Conservation (phyloP, 108 stramenopile species). For the Skeletonema marinoi region DNA sequence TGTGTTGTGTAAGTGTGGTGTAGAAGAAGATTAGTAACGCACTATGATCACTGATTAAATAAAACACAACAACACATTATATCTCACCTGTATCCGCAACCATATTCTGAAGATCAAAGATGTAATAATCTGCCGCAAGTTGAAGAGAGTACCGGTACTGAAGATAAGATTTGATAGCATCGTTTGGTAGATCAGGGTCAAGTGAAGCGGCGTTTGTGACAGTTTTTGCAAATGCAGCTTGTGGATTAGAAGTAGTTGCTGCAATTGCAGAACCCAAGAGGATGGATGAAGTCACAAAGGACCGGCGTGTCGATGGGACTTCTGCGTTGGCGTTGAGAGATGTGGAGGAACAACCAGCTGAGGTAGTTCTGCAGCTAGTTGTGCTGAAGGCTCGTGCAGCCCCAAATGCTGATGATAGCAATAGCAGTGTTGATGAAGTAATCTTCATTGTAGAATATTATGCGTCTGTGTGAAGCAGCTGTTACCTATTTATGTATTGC, state of each 20-base stretch:
- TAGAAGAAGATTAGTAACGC: not conserved
- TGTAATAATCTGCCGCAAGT: constrained; percentile 80
- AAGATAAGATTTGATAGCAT: constrained; percentile 71
- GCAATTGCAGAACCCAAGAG: not conserved
- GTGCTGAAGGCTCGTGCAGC: not conserved
- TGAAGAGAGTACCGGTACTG: constrained; percentile 77
- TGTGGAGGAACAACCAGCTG: not conserved
- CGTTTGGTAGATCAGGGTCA: constrained; percentile 14
- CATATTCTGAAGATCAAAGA: constrained; percentile 72
- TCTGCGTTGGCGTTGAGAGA: constrained; percentile 2
- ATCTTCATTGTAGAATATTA: not conserved
- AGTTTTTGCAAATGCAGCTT: not conserved
- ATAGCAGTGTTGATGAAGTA: not conserved
- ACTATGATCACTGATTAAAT: not conserved
- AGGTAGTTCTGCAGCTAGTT: not conserved
- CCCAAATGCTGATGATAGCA: not conserved
- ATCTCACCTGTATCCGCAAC: constrained; percentile 49
- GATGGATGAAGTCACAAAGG: not conserved
- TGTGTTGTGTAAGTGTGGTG: not conserved
- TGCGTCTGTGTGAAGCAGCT: not conserved
- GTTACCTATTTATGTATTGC: too few relatives aligned
- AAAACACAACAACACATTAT: not conserved
- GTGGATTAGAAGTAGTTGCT: not conserved
- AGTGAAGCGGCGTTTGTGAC: not conserved
- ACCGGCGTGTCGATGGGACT: not conserved